phyloP scores from a whole-genome alignment of 2,329 filamentous ascomycete species.

The Penicillium aurantiogriseum region DNA sequence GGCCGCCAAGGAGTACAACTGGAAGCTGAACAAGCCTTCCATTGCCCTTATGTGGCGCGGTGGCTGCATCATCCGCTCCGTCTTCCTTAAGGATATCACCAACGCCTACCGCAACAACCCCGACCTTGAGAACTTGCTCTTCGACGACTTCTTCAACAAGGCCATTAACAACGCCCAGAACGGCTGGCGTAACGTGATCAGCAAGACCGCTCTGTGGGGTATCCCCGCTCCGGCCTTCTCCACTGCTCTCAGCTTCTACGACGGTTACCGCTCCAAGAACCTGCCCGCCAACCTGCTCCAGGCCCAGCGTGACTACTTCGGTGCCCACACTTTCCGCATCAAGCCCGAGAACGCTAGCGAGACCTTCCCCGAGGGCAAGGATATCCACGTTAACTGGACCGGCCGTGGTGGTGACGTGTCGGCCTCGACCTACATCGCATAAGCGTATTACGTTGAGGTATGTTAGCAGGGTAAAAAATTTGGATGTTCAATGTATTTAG shows the following conservation, averaged over 20 bases:
- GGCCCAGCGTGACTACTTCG: constrained; percentile 99
- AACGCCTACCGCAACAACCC: constrained; percentile 91
- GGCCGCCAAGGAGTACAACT: constrained; percentile 92
- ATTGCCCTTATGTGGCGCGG: constrained; percentile 99
- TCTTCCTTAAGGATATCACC: constrained; percentile 99
- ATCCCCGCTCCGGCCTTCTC: constrained; percentile 96
- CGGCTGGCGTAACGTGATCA: constrained; percentile 87
- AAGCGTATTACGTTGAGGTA: constrained; percentile 42
- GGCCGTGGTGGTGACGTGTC: constrained; percentile 96
- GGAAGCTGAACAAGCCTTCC: constrained; percentile 99
- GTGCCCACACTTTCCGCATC: constrained; percentile 85
- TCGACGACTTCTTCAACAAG: constrained; percentile 99
- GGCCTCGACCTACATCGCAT: constrained; percentile 96
- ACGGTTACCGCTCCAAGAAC: constrained; percentile 96
- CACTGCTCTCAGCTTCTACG: constrained; percentile 96
- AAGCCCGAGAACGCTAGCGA: constrained; percentile 75
- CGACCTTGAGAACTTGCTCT: constrained; percentile 95
- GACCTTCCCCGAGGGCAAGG: constrained; percentile 79
- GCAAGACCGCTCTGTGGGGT: constrained; percentile 88
- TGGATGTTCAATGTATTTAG: constrained; percentile 29
- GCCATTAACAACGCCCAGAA: constrained; percentile 95
- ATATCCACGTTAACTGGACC: constrained; percentile 99
- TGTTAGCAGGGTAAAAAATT: constrained; percentile 24
- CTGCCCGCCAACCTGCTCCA: constrained; percentile 97
- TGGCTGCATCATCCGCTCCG: constrained; percentile 99